Conservation (phyloP, 768 basidiomycete genomes). For the Boletus subcaerulescens region DNA sequence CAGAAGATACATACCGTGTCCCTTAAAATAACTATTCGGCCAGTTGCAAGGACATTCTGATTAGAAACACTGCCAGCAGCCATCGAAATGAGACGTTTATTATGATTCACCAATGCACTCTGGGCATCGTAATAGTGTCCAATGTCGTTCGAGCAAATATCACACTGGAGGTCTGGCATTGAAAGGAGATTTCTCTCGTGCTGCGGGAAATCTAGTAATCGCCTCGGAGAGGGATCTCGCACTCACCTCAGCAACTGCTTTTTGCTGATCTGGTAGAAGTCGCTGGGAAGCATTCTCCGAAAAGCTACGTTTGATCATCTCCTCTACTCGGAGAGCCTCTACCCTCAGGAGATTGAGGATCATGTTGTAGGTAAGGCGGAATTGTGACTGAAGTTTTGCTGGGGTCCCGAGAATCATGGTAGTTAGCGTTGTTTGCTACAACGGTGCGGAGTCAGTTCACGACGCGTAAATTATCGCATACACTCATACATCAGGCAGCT, state of each 20-base stretch:
- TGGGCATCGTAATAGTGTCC: slow-evolving; percentile 72
- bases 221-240: slow-evolving; percentile 1
- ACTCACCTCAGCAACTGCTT: slow-evolving; percentile 76
- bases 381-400: slow-evolving; percentile 91
- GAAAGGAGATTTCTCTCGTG: slow-evolving; percentile 64
- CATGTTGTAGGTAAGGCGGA: slow-evolving; percentile 99
- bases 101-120: slow-evolving; percentile 55
- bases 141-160: slow-evolving; percentile 69
- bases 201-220: slow-evolving; percentile 38
- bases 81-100: slow-evolving; percentile 59
- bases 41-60: slow-evolving; percentile 61
- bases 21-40: slow-evolving; percentile 80
- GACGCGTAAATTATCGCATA: not conserved
- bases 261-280: slow-evolving; percentile 89
- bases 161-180: slow-evolving; percentile 65
- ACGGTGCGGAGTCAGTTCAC: not conserved
- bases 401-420: slow-evolving; percentile 96
- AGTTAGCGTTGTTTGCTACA: slow-evolving; percentile 67
- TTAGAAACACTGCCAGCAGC: slow-evolving; percentile 62
- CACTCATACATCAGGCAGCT: slow-evolving; percentile 74
- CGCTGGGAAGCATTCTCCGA: slow-evolving; percentile 96
- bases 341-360: slow-evolving; percentile 95
- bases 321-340: slow-evolving; percentile 93
- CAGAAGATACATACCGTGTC: slow-evolving; percentile 60
- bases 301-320: slow-evolving; percentile 99